phyloP scores from a whole-genome alignment of 1,284 basidiomycete species.

The Phylloporus sp. region DNA sequence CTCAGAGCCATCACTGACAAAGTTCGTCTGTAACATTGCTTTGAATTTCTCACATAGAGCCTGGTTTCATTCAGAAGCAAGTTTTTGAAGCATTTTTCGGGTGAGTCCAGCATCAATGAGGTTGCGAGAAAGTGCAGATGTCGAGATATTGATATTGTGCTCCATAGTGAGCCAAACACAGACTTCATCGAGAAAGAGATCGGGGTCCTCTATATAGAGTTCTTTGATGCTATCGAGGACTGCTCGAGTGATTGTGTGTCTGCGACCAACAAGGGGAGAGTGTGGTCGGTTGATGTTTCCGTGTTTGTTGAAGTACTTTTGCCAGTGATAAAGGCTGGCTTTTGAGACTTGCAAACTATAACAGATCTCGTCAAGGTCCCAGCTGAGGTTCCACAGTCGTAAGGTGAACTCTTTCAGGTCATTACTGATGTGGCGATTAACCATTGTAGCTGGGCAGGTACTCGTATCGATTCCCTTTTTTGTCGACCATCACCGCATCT shows the following conservation, averaged over 20 bases:
- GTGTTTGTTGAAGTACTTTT: neutral
- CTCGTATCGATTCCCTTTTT: no score
- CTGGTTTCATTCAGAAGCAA: constrained; percentile 25
- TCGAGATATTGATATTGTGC: neutral
- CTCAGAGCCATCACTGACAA: constrained; percentile 26
- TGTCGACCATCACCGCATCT: no score
- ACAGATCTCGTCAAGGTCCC: constrained; percentile 8
- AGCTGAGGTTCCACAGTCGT: neutral
- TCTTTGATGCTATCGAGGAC: neutral
- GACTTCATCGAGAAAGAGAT: constrained; percentile 3
- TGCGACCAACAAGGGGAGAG: neutral
- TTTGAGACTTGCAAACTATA: neutral
- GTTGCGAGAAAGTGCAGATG: neutral
- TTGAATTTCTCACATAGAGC: constrained; percentile 3
- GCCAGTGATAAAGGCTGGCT: constrained; percentile 4
- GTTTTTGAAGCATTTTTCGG: constrained; percentile 4
- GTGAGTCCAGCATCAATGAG: constrained; percentile 1
- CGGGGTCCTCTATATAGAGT: neutral
- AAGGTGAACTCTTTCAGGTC: neutral
- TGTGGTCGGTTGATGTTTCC: neutral
- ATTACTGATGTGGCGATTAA: neutral
- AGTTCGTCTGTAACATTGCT: neutral
- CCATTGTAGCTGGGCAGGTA: neutral
- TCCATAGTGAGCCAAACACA: neutral
- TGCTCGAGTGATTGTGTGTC: neutral